A percentile compares a stretch with the other conserved stretches of the same genome.
Conservation (phyloP, 768 basidiomycete genomes). For the Suillus luteus region DNA sequence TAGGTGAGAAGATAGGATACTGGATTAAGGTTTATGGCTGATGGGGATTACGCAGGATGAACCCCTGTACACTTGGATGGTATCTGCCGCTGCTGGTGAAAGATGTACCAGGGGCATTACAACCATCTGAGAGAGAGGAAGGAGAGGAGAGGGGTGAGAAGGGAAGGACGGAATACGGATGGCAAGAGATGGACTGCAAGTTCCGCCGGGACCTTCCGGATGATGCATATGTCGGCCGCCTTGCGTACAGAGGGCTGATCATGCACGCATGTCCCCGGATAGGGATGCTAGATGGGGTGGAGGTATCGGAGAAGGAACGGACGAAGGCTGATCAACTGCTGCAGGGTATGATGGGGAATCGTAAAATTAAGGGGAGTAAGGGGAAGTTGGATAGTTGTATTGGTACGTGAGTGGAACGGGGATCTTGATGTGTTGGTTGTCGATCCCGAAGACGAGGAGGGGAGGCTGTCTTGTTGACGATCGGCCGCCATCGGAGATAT, state of each 20-base stretch:
- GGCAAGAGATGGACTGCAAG: constrained; percentile 79
- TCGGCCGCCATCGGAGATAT: constrained; percentile 3
- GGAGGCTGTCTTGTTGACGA: not conserved
- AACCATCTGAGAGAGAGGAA: constrained; percentile 51
- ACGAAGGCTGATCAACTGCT: constrained; percentile 76
- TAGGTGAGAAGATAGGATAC: constrained; percentile 53
- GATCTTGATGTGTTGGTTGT: too few species aligned
- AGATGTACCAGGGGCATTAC: constrained; percentile 65
- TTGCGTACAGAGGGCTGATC: constrained; percentile 87
- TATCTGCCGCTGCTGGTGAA: constrained; percentile 86
- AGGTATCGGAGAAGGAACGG: constrained; percentile 81
- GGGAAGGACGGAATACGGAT: constrained; percentile 38
- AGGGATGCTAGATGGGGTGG: constrained; percentile 83
- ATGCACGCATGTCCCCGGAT: constrained; percentile 74
- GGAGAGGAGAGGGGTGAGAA: constrained; percentile 36
- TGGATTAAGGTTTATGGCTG: not conserved
- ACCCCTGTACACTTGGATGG: constrained; percentile 95
- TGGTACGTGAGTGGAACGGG: constrained; percentile 9
- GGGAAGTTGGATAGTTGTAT: too few species aligned
- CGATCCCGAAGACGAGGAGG: constrained; percentile 1
- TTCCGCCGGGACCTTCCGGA: constrained; percentile 92
- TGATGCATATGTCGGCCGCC: constrained; percentile 79
- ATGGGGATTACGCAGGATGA: constrained; percentile 61
- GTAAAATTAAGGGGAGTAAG: constrained; percentile 34
- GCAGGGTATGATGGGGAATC: constrained; percentile 50